phyloP scores from a whole-genome alignment of 2,329 filamentous ascomycete species.

The Clonostachys solani region DNA sequence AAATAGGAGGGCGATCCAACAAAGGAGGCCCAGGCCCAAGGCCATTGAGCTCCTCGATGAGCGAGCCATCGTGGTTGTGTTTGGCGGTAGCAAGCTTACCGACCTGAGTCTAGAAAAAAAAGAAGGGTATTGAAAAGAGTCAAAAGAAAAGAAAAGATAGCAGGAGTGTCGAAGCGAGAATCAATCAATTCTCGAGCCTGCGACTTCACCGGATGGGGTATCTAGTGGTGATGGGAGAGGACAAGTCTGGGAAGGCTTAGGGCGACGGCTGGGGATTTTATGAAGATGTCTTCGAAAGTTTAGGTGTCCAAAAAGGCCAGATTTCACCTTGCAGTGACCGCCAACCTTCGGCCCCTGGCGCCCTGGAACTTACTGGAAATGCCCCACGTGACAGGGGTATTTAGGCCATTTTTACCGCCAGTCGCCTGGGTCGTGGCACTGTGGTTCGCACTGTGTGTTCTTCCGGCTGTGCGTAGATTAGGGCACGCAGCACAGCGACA shows the following conservation, averaged over 20 bases:
- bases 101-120: slow-evolving; percentile 5
- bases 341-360: slow-evolving; percentile 3
- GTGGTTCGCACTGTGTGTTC: slow-evolving; percentile 10
- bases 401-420: neutral
- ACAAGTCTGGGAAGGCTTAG: slow-evolving; percentile 5
- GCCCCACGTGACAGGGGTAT: slow-evolving; percentile 22
- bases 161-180: slow-evolving; percentile 14
- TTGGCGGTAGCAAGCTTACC: slow-evolving; percentile 11
- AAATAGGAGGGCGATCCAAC: slow-evolving; percentile 89
- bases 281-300: slow-evolving; percentile 28
- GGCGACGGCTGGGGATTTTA: slow-evolving; percentile 18
- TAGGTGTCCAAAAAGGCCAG: slow-evolving; percentile 47
- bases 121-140: slow-evolving; percentile 5
- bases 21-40: slow-evolving; percentile 81
- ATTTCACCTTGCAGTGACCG: slow-evolving; percentile 28
- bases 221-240: slow-evolving; percentile 16
- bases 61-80: slow-evolving; percentile 38
- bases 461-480: neutral
- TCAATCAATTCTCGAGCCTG: slow-evolving; percentile 19
- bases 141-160: slow-evolving; percentile 12
- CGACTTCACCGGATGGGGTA: slow-evolving; percentile 19
- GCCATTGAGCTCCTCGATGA: slow-evolving; percentile 67
- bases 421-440: neutral
- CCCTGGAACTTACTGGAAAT: neutral
- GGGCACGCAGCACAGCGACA: neutral